A percentile compares a stretch with the other conserved stretches of the same genome.
phyloP scores from a whole-genome alignment of 2,329 filamentous ascomycete genomes.

The Monilinia laxa region DNA sequence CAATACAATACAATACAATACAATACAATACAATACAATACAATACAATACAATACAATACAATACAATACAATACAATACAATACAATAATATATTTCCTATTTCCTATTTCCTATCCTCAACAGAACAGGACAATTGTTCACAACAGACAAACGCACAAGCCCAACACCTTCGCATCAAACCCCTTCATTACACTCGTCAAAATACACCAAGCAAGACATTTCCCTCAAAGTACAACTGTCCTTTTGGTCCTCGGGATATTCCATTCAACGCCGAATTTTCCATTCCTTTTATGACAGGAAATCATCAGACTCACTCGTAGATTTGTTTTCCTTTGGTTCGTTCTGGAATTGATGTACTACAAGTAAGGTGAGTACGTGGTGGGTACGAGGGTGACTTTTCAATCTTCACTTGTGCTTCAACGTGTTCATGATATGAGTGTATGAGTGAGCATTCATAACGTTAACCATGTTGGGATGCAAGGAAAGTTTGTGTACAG shows the following conservation, averaged over 20 bases:
- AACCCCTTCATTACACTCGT: constrained; percentile 9
- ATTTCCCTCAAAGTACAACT: background rate
- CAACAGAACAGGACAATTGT: background rate
- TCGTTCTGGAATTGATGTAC: background rate
- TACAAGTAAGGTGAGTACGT: background rate
- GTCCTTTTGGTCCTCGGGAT: background rate
- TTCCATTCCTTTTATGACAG: too few relatives aligned
- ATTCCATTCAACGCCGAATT: background rate
- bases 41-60: background rate
- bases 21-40: background rate
- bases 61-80: background rate
- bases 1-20: background rate
- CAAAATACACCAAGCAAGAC: background rate
- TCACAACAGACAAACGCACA: too few relatives aligned
- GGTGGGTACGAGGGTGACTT: constrained; percentile 1
- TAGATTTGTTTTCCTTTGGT: background rate
- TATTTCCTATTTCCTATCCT: background rate
- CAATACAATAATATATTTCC: background rate
- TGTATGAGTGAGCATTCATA: constrained; percentile 3
- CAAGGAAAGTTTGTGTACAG: background rate
- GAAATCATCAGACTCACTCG: background rate
- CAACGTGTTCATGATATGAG: constrained; percentile 1
- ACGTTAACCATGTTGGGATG: constrained; percentile 1
- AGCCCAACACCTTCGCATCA: constrained; percentile 3
- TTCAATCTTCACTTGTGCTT: constrained; percentile 4